Evolutionary conservation across 768 basidiomycete genomes (phyloP).

Genomic region (Tulasnella sp.): DNA sequence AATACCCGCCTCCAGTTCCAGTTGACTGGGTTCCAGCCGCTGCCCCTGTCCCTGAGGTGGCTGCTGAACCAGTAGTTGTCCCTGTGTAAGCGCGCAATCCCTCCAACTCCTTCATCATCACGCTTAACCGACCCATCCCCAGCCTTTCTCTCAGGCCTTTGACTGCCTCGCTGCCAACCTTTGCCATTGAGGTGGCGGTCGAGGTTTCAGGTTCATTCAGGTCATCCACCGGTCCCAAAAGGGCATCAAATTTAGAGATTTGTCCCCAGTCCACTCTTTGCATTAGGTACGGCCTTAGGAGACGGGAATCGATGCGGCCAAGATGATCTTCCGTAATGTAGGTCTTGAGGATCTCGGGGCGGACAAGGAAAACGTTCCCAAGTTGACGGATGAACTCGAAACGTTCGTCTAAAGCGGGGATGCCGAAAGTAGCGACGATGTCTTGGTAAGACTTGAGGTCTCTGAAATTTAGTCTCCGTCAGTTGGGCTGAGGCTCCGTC

Average conservation of each 20-base stretch:
- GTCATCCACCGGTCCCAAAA: not conserved
- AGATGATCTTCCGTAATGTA: constrained; percentile 94
- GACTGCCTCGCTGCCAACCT: constrained; percentile 37
- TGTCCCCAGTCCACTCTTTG: constrained; percentile 88
- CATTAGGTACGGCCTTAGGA: constrained; percentile 86
- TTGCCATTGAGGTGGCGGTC: not conserved
- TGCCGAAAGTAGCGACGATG: constrained; percentile 70
- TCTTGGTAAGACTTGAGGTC: constrained; percentile 98
- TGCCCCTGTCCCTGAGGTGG: not conserved
- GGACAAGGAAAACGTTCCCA: constrained; percentile 94
- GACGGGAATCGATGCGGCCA: constrained; percentile 78
- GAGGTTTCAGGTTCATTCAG: not conserved
- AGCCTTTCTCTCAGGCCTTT: constrained; percentile 56
- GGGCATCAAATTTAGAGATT: constrained; percentile 6
- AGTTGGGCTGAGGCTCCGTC: not conserved
- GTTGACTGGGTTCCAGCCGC: constrained; percentile 2
- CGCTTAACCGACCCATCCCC: constrained; percentile 65
- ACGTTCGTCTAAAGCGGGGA: constrained; percentile 82
- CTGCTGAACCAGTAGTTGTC: not conserved
- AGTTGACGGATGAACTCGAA: constrained; percentile 98
- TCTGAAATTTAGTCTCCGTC: constrained; percentile 42
- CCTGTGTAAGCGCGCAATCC: constrained; percentile 43
- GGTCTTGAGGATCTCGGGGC: constrained; percentile 88
- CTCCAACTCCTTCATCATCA: constrained; percentile 87
- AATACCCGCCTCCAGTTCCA: constrained; percentile 11